Percentiles rank a stretch among this genome's conserved stretches.
Conservation (phyloP, 495 filamentous ascomycete genomes). For the Aspergillus haitiensis region DNA sequence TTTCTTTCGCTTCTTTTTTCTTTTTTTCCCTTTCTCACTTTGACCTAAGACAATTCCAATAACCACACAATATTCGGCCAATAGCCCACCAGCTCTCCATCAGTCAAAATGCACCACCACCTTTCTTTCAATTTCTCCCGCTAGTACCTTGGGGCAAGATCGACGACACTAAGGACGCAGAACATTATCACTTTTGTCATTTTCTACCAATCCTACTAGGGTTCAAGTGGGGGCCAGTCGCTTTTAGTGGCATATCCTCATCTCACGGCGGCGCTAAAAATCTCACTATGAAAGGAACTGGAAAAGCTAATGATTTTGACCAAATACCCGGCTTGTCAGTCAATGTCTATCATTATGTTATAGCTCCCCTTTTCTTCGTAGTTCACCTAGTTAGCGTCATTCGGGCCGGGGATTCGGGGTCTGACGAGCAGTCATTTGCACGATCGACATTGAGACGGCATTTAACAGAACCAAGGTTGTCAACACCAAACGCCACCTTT, state of each 20-base stretch:
- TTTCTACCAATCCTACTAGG: neutral
- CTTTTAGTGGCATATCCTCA: neutral
- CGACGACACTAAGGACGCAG: conserved; percentile 6
- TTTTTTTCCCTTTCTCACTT: too few relatives aligned
- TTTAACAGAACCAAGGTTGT: neutral
- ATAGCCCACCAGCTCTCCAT: neutral
- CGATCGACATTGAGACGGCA: neutral
- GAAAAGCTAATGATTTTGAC: neutral
- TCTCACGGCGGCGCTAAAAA: conserved; percentile 4
- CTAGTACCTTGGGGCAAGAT: conserved; percentile 1
- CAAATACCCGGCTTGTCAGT: neutral
- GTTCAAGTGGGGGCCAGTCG: neutral
- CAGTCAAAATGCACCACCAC: neutral
- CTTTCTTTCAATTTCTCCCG: neutral
- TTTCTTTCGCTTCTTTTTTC: too few relatives aligned
- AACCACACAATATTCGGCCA: too few relatives aligned
- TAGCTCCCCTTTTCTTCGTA: neutral
- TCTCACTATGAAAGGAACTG: neutral
- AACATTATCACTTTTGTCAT: conserved; percentile 1
- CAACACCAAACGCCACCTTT: neutral
- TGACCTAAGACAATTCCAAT: too few relatives aligned
- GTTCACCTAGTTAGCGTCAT: neutral
- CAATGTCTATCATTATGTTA: neutral
- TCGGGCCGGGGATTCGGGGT: neutral
- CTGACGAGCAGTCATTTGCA: neutral